Conservation (phyloP, 345 rosid species). For the Excoecaria agallocha region DNA sequence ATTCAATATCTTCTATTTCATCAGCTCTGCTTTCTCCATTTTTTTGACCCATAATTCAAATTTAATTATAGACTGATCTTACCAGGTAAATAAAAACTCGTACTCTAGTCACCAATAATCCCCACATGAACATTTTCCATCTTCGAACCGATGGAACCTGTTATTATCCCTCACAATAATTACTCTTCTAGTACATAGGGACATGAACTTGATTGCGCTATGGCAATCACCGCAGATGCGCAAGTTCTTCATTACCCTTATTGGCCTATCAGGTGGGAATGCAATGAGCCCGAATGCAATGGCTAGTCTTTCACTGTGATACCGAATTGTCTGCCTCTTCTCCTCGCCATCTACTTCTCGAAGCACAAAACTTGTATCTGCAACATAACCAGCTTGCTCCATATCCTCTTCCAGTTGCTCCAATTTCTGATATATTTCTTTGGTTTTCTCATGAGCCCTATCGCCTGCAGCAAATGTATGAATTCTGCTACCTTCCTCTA, state of each 20-base stretch:
- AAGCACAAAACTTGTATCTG: conserved; percentile 78
- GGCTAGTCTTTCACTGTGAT: conserved; percentile 83
- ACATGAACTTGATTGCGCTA: conserved; percentile 77
- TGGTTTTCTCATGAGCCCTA: conserved; percentile 44
- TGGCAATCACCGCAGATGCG: conserved; percentile 92
- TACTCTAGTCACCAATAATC: conserved; percentile 70
- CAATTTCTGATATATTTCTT: conserved; percentile 68
- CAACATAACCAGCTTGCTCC: conserved; percentile 80
- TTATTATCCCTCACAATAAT: conserved; percentile 83
- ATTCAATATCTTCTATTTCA: too few relatives aligned
- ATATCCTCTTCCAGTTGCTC: conserved; percentile 73
- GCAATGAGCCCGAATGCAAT: conserved; percentile 71
- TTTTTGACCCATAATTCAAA: too few relatives aligned
- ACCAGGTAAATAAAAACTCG: not conserved
- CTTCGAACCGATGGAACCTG: conserved; percentile 76
- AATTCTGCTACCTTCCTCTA: conserved; percentile 79
- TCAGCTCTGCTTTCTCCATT: too few relatives aligned
- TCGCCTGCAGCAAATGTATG: conserved; percentile 89
- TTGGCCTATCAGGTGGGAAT: conserved; percentile 56
- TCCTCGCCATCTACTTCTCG: conserved; percentile 64
- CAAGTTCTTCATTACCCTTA: conserved; percentile 82
- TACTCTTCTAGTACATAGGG: conserved; percentile 66
- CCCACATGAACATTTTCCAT: conserved; percentile 82
- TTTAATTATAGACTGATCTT: not conserved
- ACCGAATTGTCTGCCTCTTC: conserved; percentile 66